Evolutionary conservation across 139 green algal genomes (phyloP), one percentile per base, ranked within the genome.

Genomic region (Chlamydomonas schloesseri): DNA sequence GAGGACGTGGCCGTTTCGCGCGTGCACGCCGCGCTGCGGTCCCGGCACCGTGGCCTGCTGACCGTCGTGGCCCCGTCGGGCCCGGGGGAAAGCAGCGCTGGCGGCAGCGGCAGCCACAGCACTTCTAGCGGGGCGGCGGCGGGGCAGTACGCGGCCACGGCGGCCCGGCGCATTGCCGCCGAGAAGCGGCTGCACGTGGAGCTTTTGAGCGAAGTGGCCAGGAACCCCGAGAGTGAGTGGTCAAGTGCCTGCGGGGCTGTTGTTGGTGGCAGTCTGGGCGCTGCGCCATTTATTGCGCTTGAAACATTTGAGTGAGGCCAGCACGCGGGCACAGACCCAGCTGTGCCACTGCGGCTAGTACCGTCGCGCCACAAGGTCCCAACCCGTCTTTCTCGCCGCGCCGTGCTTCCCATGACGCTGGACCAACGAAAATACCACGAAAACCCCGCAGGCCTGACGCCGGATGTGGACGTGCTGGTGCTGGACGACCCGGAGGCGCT

Each of bases 391-490:
- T n/a, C n/a, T n/a, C n/a, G n/a, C n/a, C n/a, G n/a, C n/a, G n/a
- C n/a, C n/a, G n/a, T n/a, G n/a, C n/a, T n/a, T n/a, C n/a, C n/a
- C n/a, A n/a, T n/a, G n/a, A n/a, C n/a, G n/a, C n/a, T n/a, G n/a
- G n/a, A n/a, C n/a, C n/a, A n/a, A n/a, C n/a, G n/a, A n/a, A n/a
- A n/a, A n/a, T n/a, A n/a, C n/a, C n/a, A n/a, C n/a, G n/a, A 50
- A 50, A 50, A 50, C n/a, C 47, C 23, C 33, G 5, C 36, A 88
- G 73, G 82, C 2, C 47, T 81, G 11, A 46, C 53, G 21, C 29
- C 71, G 29, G 86, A 86, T 10, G 70, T 89, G 31, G 93, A 95
- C 34, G 76, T 93, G n/a, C 55, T 94, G 42, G 37, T 95, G 64
- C 75, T 94, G 71, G 88, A 94, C 73, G 87, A 91, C 37, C 37